phyloP scores from a whole-genome alignment of 352 stramenopile species.

The Discostella stelligera region DNA sequence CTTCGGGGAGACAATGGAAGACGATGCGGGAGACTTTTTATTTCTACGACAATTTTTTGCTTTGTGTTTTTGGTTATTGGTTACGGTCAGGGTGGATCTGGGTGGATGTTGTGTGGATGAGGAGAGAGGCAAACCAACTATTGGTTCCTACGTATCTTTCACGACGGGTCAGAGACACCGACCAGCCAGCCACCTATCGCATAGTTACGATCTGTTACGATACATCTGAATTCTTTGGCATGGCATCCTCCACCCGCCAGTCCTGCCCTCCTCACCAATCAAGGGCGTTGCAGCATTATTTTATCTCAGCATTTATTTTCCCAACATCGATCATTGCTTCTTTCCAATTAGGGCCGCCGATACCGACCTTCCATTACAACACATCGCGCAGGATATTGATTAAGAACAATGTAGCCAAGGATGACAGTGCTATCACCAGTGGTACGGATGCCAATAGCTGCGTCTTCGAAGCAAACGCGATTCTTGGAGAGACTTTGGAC shows the following conservation, averaged over 20 bases:
- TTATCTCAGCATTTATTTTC: not conserved
- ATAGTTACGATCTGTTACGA: too few species aligned
- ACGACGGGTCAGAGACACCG: not conserved
- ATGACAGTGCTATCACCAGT: not conserved
- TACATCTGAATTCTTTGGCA: not conserved
- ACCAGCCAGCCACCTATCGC: too few species aligned
- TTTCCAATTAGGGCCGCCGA: not conserved
- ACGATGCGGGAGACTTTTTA: conserved; percentile 2
- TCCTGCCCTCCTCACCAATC: not conserved
- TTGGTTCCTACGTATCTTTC: not conserved
- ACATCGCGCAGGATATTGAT: not conserved
- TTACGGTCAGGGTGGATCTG: not conserved
- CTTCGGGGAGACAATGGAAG: conserved; percentile 7
- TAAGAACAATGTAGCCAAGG: not conserved
- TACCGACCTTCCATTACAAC: not conserved
- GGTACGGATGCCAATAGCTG: not conserved
- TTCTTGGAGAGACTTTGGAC: conserved; percentile 9
- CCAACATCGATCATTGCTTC: not conserved
- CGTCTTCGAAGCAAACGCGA: not conserved
- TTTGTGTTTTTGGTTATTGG: not conserved
- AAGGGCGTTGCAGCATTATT: not conserved
- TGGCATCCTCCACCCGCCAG: not conserved
- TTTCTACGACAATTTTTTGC: too few species aligned
- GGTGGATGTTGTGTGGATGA: too few species aligned
- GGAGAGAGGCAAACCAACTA: not conserved